Percentiles rank a stretch among this genome's conserved stretches.
Evolutionary conservation across 768 basidiomycete genomes (phyloP).

Genomic region (Suillus luteus): DNA sequence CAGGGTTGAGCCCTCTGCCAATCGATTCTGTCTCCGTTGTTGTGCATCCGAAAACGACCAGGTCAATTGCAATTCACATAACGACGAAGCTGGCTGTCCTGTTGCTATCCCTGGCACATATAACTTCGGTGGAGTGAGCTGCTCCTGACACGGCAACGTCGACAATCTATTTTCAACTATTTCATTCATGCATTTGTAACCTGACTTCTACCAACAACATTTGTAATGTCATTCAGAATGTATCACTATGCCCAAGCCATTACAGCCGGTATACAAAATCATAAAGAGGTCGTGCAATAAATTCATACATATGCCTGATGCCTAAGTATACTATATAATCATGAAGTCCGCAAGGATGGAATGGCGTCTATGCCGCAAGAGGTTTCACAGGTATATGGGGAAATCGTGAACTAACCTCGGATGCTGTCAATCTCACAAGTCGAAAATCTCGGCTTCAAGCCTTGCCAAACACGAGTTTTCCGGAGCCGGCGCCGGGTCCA

Average conservation of each 20-base stretch:
- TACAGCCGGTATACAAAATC: slow-evolving; percentile 6
- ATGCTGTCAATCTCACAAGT: neutral
- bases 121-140: slow-evolving; percentile 42
- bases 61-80: slow-evolving; percentile 52
- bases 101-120: slow-evolving; percentile 48
- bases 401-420: neutral
- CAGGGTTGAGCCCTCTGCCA: slow-evolving; percentile 48
- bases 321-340: neutral
- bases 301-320: slow-evolving; percentile 7
- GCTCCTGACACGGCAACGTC: slow-evolving; percentile 27
- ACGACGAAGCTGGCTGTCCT: slow-evolving; percentile 45
- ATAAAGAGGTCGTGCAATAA: slow-evolving; percentile 7
- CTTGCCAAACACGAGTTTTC: slow-evolving; percentile 51
- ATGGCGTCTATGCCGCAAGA: neutral
- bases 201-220: neutral
- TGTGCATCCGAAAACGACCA: slow-evolving; percentile 45
- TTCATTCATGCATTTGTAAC: neutral
- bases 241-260: slow-evolving; percentile 1
- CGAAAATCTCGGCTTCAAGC: slow-evolving; percentile 27
- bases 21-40: slow-evolving; percentile 52
- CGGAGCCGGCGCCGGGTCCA: slow-evolving; percentile 38
- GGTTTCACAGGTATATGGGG: neutral
- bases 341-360: neutral
- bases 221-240: slow-evolving; percentile 2
- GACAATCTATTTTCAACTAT: neutral